phyloP scores from a whole-genome alignment of 139 green algal species.

The Zygnema circumcarinatum region DNA sequence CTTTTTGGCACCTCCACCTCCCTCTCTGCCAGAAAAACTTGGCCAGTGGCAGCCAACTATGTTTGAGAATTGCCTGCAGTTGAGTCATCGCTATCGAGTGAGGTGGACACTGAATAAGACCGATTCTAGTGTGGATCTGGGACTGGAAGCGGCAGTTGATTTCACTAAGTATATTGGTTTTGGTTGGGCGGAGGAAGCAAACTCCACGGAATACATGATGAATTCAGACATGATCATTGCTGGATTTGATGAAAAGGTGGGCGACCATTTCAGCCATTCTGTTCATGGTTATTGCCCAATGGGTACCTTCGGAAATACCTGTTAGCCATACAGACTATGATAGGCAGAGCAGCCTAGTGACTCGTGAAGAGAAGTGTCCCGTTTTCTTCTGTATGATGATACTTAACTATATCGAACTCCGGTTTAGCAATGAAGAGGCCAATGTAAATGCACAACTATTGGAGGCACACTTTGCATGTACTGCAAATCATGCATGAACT shows the following conservation, averaged over 20 bases:
- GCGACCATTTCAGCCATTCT: not conserved
- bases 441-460: no score
- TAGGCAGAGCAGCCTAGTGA: not conserved
- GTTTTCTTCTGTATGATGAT: no score
- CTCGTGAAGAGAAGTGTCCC: no score
- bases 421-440: no score
- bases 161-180: conserved; percentile 30
- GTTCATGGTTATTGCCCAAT: not conserved
- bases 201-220: conserved; percentile 9
- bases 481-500: no score
- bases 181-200: not conserved
- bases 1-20: conserved; percentile 4
- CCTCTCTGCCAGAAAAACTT: not conserved
- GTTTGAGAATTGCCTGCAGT: conserved; percentile 55
- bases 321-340: not conserved
- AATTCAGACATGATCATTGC: conserved; percentile 28
- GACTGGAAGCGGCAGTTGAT: conserved; percentile 23
- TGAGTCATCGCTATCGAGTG: conserved; percentile 36
- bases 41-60: conserved; percentile 45
- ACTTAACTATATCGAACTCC: no score
- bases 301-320: not conserved
- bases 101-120: conserved; percentile 34
- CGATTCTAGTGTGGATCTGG: conserved; percentile 29
- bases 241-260: conserved; percentile 1
- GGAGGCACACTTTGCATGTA: no score